Evolutionary conservation across 2,329 filamentous ascomycete species (phyloP), one percentile per base, ranked within the genome.

Genomic region (Alternaria sp.): DNA sequence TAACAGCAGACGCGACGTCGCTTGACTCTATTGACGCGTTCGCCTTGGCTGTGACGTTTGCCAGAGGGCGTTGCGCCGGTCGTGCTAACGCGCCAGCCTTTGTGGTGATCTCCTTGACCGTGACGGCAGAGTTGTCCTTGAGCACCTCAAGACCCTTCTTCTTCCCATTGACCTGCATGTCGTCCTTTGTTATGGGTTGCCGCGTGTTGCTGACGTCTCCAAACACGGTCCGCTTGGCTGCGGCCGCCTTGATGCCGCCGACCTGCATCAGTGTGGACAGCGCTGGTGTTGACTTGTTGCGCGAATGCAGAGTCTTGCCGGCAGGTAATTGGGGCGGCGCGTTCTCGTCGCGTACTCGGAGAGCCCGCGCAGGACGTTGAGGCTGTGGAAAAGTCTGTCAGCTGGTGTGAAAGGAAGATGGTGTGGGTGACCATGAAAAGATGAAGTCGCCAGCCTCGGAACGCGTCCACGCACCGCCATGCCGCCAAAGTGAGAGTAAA

Each of bases 161-260:
- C 63, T 78, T 77, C 62, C 80, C 82, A 26, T 77, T 70, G 25
- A 87, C 75, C 56, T 82, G 82, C 41, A 83, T 83, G 71, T 91
- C 89, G 77, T 91, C 89, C 71, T 87, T 87, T 60, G 74, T 71
- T 66, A 75, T 28, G 26, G 71, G 73, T 47, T 75, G 72, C 56
- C 75, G 80, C 44, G 84, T 89, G 75, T 94, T 95, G 84, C 92
- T 96, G 65, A 96, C 87, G 78, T 97, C 94, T 54, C 88, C 92
- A 80, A 96, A 94, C 12, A 89, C 92, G 66, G 90, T 89, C 70
- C 94, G 89, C 83, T 94, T 96, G 59, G 89, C 85, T 61, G 87
- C 85, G 55, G 87, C 85, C 58, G 86, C 85, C 79, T 90, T 92
- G 68, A 90, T 80, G 43, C 84, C 85, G 61, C 83, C 85, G 54